Evolutionary conservation across 2,329 filamentous ascomycete genomes (phyloP), one percentile per base, ranked within the genome.

Genomic region (Hypoxylon sp.): DNA sequence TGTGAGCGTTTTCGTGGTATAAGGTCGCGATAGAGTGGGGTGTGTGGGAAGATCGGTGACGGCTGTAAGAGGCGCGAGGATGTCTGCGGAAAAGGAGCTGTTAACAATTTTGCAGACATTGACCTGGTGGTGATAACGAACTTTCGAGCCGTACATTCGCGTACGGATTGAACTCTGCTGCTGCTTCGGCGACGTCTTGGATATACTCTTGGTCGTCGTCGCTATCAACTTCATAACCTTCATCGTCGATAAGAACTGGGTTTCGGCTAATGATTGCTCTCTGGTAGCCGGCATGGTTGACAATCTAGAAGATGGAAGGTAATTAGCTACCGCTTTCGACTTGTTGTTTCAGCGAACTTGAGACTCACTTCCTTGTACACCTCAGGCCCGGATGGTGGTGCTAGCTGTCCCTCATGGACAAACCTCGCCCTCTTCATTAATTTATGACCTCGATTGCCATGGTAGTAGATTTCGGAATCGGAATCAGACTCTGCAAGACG

Each of bases 381-480:
- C 72, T 89, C 86, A 46, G 89, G 88, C 2, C 90, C 91, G 28
- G 85, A 86, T 0, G 89, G 86, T 25, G 88, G 86, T 46, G 91
- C 88, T 69, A 94, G 83, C 74, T 90, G 89, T 64, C 91, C 91
- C 75, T 89, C 85, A 73, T 88, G 90, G 49, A 91, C 87, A 76
- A 92, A 92, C 72, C 89, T 86, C 48, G 92, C 90, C 73, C 89
- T 87, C 78, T 89, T 91, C 83, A 94, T 93, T 49, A 95, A 84
- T 78, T 94, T 95, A 79, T 93, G 89, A 67, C 91, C 91, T 75
- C 92, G 90, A 79, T 94, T 94, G 63, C 89, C 91, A 73, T 87
- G 87, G 73, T 87, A 85, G 66, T 90, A 86, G 73, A 93, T 89
- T 60, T 89, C 87, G 66, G 90, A 89, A 79, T 95, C 93, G 64